Evolutionary conservation across 768 basidiomycete genomes (phyloP).

Genomic region (Suillus clintonianus): DNA sequence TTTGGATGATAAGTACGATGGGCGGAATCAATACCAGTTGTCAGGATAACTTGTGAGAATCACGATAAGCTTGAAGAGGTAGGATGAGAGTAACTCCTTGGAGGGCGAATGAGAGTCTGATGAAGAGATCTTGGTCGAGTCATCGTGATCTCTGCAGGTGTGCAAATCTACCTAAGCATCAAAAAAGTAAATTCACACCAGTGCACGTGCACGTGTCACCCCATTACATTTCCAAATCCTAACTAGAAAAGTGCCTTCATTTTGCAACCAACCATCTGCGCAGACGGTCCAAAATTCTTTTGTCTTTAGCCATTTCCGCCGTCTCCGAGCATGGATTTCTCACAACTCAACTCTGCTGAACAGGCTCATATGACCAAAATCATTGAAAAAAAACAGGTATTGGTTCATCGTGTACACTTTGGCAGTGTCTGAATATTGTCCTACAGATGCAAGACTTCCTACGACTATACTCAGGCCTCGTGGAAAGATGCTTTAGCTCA

Average conservation of each 20-base stretch:
- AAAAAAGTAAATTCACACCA: slow-evolving; percentile 5
- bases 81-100: slow-evolving; percentile 5
- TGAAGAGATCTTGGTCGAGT: slow-evolving; percentile 11
- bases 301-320: slow-evolving; percentile 3
- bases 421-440: slow-evolving; percentile 6
- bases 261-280: slow-evolving; percentile 8
- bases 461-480: slow-evolving; percentile 90
- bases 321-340: slow-evolving; percentile 76
- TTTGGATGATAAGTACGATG: not conserved
- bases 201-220: slow-evolving; percentile 9
- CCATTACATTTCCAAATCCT: not conserved
- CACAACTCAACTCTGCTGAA: slow-evolving; percentile 84
- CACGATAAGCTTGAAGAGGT: not conserved
- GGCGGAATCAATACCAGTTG: slow-evolving; percentile 14
- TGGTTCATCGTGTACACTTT: slow-evolving; percentile 10
- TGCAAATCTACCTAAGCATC: not conserved
- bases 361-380: slow-evolving; percentile 95
- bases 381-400: slow-evolving; percentile 96
- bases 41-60: slow-evolving; percentile 12
- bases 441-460: slow-evolving; percentile 97
- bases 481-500: slow-evolving; percentile 93
- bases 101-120: not conserved
- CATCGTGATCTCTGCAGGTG: not conserved
- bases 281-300: slow-evolving; percentile 8
- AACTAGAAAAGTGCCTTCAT: slow-evolving; percentile 7